Evolutionary conservation across 2,329 filamentous ascomycete genomes (phyloP), one percentile per base, ranked within the genome.

Genomic region (Aspergillus proliferans): DNA sequence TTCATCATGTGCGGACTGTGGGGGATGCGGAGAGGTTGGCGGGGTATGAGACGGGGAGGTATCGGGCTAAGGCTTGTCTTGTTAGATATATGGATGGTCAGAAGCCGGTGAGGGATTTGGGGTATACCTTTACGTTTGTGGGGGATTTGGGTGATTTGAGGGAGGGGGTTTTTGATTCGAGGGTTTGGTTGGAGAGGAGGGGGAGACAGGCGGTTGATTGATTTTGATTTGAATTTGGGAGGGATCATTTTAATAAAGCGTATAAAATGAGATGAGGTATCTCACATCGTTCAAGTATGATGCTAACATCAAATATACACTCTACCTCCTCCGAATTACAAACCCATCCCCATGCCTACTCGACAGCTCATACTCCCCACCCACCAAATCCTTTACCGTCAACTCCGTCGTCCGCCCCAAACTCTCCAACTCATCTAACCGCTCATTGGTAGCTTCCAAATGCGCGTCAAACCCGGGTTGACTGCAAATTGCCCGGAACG

Each of bases 31-130:
- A 47, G 41, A 52, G 46, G 38, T 42, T 56, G 30, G 58, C 49
- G 3, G 24, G 21, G 2, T 58, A 56, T 47, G 53, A 58, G 38
- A 58, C 50, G 7, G 41, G 43, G 1, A 52, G 46, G 30, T 58
- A 59, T 26, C 22, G 44, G 12, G 15, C 43, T 19, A 21, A 30
- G 24, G 8, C 44, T 19, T 55, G 53, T 46, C 43, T 30, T 9
- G 53, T 57, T 33, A 12, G 15, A 15, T 57, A 47, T 46, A 33
- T 21, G 21, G 55, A 57, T 48, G 21, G 28, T 15, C 24, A 39
- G 22, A 26, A 15, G 12, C 49, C 47, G 1, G 30, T 4, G 1
- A 22, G 46, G 9, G 30, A 33, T 8, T 45, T 49, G 6, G 50
- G 50, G 8, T 38, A 47, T 48, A 22, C 15, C 22, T 40, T 40